phyloP scores from a whole-genome alignment of 768 basidiomycete genomes.

The Rhizopogon vesiculosus region DNA sequence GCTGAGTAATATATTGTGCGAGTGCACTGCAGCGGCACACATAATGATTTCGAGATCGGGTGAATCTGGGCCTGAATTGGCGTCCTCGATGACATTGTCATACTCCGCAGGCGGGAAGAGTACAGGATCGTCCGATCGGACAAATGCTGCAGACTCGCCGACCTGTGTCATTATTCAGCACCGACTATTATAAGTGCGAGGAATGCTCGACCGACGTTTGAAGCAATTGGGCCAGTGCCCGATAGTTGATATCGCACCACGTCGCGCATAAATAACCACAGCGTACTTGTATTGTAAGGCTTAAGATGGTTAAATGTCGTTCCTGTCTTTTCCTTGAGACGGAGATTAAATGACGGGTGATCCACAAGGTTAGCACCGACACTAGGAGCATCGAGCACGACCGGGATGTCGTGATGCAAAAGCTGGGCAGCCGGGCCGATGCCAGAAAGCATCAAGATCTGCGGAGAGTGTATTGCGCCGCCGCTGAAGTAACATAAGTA shows the following conservation, averaged over 20 bases:
- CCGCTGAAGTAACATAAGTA: constrained; percentile 32
- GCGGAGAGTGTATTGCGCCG: constrained; percentile 59
- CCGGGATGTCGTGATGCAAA: constrained; percentile 43
- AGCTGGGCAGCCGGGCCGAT: constrained; percentile 66
- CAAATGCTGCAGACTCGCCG: constrained; percentile 26
- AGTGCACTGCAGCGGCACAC: background rate
- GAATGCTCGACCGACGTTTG: constrained; percentile 38
- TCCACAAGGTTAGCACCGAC: constrained; percentile 75
- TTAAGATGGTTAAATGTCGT: constrained; percentile 36
- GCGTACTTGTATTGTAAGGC: constrained; percentile 14
- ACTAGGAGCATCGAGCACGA: constrained; percentile 60
- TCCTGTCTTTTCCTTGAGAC: constrained; percentile 47
- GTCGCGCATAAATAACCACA: constrained; percentile 26
- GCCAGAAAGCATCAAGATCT: constrained; percentile 72
- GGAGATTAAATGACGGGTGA: constrained; percentile 52
- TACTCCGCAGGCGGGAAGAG: constrained; percentile 28
- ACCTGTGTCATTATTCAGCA: constrained; percentile 11
- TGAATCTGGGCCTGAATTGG: constrained; percentile 23
- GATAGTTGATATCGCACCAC: constrained; percentile 37
- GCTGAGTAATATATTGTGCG: background rate
- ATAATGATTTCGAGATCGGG: constrained; percentile 26
- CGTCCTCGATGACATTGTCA: constrained; percentile 20
- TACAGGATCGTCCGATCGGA: constrained; percentile 26
- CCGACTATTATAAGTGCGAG: background rate
- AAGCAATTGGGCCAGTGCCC: constrained; percentile 45